These are phyloP conservation scores for Magnusiomyces starmeri DNA, from an alignment of 1,139 yeast genomes.

Conservation along the genomic window DNA sequence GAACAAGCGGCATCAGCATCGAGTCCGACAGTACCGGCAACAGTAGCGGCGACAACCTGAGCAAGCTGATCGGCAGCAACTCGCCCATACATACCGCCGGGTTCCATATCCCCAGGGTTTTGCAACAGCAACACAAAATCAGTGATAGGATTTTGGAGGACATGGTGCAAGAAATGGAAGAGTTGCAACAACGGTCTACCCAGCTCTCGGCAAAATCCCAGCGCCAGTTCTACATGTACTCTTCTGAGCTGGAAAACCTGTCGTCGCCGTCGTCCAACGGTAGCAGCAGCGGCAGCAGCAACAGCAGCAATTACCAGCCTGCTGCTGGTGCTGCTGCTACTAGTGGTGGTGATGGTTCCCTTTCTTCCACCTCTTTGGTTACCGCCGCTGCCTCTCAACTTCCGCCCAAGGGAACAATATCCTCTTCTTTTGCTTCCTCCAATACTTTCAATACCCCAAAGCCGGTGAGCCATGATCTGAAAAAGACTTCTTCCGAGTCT, in stretches of 20 bases:
- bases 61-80: neutral
- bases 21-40: neutral
- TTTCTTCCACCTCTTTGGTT: neutral
- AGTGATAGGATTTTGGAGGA: conserved; percentile 25
- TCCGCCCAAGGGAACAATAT: neutral
- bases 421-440: too few relatives aligned
- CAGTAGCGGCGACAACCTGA: neutral
- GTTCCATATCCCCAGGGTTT: conserved; percentile 7
- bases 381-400: neutral
- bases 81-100: neutral
- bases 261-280: neutral
- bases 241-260: neutral
- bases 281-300: conserved; percentile 11
- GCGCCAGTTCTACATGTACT: conserved; percentile 7
- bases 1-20: neutral
- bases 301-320: conserved; percentile 7
- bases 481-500: too few relatives aligned
- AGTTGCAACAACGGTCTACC: conserved; percentile 25
- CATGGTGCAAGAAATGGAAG: conserved; percentile 28
- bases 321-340: conserved; percentile 8
- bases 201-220: conserved; percentile 18
- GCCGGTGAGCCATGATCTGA: too few relatives aligned
- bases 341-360: neutral
- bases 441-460: too few relatives aligned
- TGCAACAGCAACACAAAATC: conserved; percentile 17